phyloP scores from a whole-genome alignment of 2,329 filamentous ascomycete species.

The Aspergillus pseudoterreus region DNA sequence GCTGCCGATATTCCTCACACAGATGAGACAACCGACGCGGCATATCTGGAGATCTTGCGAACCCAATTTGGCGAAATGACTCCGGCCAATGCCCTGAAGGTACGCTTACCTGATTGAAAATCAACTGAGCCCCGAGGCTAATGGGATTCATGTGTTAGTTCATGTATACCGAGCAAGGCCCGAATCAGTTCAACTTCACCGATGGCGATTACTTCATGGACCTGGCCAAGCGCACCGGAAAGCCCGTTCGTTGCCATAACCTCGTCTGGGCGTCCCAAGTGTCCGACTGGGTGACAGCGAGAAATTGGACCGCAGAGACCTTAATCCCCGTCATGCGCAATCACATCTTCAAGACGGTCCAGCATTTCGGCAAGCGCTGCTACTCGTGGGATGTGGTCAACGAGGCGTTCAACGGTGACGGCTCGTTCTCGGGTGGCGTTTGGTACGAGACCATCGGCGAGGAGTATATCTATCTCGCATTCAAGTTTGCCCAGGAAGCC shows the following conservation, averaged over 20 bases:
- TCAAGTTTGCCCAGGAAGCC: slow-evolving; percentile 36
- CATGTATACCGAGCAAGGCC: slow-evolving; percentile 55
- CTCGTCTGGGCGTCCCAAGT: slow-evolving; percentile 42
- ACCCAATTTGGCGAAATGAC: slow-evolving; percentile 61
- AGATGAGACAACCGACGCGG: slow-evolving; percentile 46
- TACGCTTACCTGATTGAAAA: slow-evolving; percentile 3
- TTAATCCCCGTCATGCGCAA: slow-evolving; percentile 52
- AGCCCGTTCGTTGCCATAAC: slow-evolving; percentile 60
- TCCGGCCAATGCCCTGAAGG: slow-evolving; percentile 57
- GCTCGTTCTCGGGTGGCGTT: slow-evolving; percentile 36
- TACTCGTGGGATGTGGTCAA: slow-evolving; percentile 32
- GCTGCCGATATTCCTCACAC: slow-evolving; percentile 51
- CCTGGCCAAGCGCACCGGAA: slow-evolving; percentile 29
- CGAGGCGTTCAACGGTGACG: slow-evolving; percentile 37
- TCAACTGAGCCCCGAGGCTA: background rate
- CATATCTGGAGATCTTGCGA: slow-evolving; percentile 53
- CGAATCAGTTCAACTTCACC: slow-evolving; percentile 54
- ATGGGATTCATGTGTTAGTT: slow-evolving; percentile 42
- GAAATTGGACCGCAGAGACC: slow-evolving; percentile 53
- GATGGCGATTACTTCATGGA: slow-evolving; percentile 47
- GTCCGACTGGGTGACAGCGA: slow-evolving; percentile 46
- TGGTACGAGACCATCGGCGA: slow-evolving; percentile 41
- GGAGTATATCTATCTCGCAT: slow-evolving; percentile 41
- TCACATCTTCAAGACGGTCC: slow-evolving; percentile 25
- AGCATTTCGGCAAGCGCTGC: slow-evolving; percentile 23